Evolutionary conservation across 805 yeast genomes (phyloP).

Genomic region (Lachancea kluyveri): DNA sequence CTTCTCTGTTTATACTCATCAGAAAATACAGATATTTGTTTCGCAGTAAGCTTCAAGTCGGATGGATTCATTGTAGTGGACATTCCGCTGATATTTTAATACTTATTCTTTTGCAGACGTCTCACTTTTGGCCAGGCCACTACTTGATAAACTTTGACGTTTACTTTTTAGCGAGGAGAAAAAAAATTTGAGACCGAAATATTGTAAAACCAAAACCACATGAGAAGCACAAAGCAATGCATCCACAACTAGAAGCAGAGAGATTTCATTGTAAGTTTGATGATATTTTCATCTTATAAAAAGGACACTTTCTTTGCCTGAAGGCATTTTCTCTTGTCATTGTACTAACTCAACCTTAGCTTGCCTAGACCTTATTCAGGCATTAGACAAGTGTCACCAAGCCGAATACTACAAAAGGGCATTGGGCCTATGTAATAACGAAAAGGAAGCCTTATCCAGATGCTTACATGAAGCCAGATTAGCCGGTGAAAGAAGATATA

Average conservation of each 20-base stretch:
- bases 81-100: no score
- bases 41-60: constrained; percentile 2
- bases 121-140: no score
- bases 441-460: constrained; percentile 68
- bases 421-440: constrained; percentile 78
- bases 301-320: constrained; percentile 9
- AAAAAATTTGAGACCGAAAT: background rate
- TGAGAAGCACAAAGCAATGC: constrained; percentile 31
- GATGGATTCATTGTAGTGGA: no score
- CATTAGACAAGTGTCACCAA: constrained; percentile 83
- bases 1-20: constrained; percentile 52
- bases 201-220: constrained; percentile 1
- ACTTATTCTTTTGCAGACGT: no score
- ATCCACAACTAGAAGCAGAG: constrained; percentile 47
- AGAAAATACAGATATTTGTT: constrained; percentile 13
- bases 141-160: no score
- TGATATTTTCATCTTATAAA: background rate
- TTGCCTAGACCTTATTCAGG: constrained; percentile 78
- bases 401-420: constrained; percentile 61
- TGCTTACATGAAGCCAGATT: constrained; percentile 78
- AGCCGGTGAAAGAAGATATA: constrained; percentile 50
- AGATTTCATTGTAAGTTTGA: constrained; percentile 38
- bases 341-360: constrained; percentile 31
- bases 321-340: background rate
- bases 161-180: no score